Evolutionary conservation across 495 filamentous ascomycete genomes (phyloP), one percentile per base, ranked within the genome.

Genomic region (Podospora pseudopauciseta): DNA sequence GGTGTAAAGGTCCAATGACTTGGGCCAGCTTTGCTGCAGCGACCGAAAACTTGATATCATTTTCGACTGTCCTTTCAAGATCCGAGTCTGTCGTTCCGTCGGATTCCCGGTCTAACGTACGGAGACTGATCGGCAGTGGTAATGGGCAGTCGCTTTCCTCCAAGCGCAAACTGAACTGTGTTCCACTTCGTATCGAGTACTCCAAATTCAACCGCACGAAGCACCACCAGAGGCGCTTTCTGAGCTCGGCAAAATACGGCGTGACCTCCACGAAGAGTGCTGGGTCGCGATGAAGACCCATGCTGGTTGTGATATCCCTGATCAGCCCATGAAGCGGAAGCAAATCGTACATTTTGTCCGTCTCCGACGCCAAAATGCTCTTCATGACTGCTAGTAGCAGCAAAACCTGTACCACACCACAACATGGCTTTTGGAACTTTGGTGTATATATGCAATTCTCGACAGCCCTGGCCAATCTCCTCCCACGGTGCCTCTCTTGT

Each of bases 71-170:
- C 5, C 65, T 28, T 32, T 63, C 61, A 15, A 44, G 15, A n/a
- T 4, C 32, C 20, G n/a, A 2, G n/a, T 63, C 32, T 49, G 9
- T 18, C 20, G 18, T 49, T 5, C 61, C 61, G 4, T 69, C 68
- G 0, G 69, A 32, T 2, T 65, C 66, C 5, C 32, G 16, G 6
- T 67, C 57, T 2, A 67, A 66, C 11, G 58, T 30, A 1, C 66
- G 58, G 0, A 74, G 65, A 13, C 57, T 62, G 11, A 44, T 62
- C 0, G 56, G 19, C 0, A 65, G 60, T 0, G 73, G 73, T 2
- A 71, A 23, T 0, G 73, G 71, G 20, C 73, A 74, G 32, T 74
- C 73, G 2, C 60, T 68, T 11, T 74, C 73, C 2, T 73, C 67
- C 0, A 74, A 26, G 6, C 66, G 64, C 0, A 73, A 4, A 0